phyloP scores from a whole-genome alignment of 2,329 filamentous ascomycete genomes.

The Trichoderma afroharzianum region DNA sequence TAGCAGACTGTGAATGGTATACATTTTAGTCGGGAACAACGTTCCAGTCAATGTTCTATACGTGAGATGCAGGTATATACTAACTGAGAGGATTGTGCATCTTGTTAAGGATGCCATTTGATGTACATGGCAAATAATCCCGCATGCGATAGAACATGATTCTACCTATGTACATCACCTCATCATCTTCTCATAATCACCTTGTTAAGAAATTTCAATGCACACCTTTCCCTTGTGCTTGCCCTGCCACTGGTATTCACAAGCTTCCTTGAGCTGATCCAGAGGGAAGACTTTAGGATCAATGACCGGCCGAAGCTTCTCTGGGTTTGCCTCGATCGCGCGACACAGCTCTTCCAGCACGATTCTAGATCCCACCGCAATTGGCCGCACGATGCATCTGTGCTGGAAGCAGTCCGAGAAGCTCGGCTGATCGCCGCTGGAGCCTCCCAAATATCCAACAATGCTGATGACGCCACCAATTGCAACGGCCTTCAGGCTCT shows the following conservation, averaged over 20 bases:
- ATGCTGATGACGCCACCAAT: neutral
- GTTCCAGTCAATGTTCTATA: neutral
- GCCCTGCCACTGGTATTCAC: neutral
- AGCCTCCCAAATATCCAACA: neutral
- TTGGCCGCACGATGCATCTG: neutral
- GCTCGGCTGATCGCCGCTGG: neutral
- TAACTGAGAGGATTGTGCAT: neutral
- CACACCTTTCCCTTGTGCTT: conserved; percentile 4
- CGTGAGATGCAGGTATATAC: neutral
- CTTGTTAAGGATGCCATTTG: neutral
- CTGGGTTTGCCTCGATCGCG: neutral
- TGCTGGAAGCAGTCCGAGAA: neutral
- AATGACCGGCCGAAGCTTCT: neutral
- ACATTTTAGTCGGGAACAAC: neutral
- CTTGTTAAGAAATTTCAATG: neutral
- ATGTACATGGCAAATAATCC: neutral
- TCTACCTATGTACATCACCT: neutral
- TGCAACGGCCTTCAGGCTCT: neutral
- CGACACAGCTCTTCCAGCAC: conserved; percentile 3
- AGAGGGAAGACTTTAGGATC: neutral
- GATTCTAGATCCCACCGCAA: neutral
- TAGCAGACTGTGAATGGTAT: neutral
- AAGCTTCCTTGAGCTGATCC: neutral
- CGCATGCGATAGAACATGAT: neutral
- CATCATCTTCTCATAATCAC: neutral